phyloP scores from a whole-genome alignment of 495 filamentous ascomycete genomes.

The Penicillium waksmanii region DNA sequence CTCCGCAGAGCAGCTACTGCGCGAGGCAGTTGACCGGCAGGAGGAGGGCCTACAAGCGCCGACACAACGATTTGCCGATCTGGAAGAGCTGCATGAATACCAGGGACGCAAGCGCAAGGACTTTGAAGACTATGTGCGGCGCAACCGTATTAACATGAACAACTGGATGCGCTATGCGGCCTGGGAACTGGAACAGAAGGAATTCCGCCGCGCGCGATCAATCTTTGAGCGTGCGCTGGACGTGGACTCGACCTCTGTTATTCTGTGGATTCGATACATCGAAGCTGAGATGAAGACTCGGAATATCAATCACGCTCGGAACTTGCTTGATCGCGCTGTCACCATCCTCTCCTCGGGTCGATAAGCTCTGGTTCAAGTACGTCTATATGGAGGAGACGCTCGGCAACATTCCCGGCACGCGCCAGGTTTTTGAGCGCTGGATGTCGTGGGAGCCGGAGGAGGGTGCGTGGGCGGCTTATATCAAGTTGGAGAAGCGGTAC shows the following conservation, averaged over 20 bases:
- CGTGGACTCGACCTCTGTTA: constrained; percentile 82
- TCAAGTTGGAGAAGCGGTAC: constrained; percentile 95
- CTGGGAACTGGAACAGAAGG: constrained; percentile 98
- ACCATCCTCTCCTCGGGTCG: constrained; percentile 89
- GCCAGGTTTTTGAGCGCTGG: constrained; percentile 97
- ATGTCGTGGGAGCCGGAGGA: constrained; percentile 98
- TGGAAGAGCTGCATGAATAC: constrained; percentile 98
- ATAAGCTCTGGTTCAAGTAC: constrained; percentile 99
- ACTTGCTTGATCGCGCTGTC: constrained; percentile 91
- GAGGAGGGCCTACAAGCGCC: constrained; percentile 86
- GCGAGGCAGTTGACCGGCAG: constrained; percentile 97
- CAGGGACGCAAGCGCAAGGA: constrained; percentile 95
- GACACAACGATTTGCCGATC: constrained; percentile 91
- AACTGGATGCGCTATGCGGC: constrained; percentile 99
- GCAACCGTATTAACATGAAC: constrained; percentile 93
- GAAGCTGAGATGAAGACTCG: constrained; percentile 95
- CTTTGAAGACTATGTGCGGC: constrained; percentile 96
- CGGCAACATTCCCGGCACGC: constrained; percentile 86
- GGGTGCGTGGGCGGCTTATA: constrained; percentile 92
- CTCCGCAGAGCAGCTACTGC: constrained; percentile 94
- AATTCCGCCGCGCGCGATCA: constrained; percentile 92
- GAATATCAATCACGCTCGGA: constrained; percentile 97
- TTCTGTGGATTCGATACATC: constrained; percentile 85
- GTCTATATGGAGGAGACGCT: constrained; percentile 98
- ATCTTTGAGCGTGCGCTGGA: constrained; percentile 97